Evolutionary conservation across 768 basidiomycete species (phyloP), one percentile per base, ranked within the genome.

Genomic region (Boletales sp.): DNA sequence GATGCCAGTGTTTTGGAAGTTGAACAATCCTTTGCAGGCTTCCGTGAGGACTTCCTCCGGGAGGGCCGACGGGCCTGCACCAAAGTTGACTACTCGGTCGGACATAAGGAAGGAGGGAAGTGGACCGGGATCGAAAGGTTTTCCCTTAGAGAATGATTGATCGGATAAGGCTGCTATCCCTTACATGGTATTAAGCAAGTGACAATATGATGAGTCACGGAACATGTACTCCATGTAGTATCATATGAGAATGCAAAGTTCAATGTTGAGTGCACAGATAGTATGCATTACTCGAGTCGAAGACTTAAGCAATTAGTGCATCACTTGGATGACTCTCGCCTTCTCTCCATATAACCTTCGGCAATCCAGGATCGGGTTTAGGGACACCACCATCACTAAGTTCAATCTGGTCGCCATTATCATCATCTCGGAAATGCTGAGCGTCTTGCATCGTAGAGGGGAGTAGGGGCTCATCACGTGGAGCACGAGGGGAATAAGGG

Each of bases 61-160:
- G 37, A 99, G 76, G 0, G 90, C 86, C 17, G 94, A 96, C 14
- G 96, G 96, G 1, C 96, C 96, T 45, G 96, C 87, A 44, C 92
- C 90, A 68, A 98, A 92, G 75, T 99, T 97, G 64, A 87, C 79
- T 33, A 83, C 77, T 46, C 92, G 78, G 46, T 51, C 49, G 36
- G 61, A 54, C 64, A 66, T 66, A 6, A 34, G 47, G 21, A 21
- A 31, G 17, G 35, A 19, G 41, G 51, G 40, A n/a, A 41, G 32
- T 38, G 46, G n/a, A 35, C 36, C 10, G 14, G 28, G 8, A 19
- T 38, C 21, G 32, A 19, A 43, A 18, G 32, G 35, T 15, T 41
- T 43, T 21, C 21, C 21, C 4, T 21, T 21, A 21, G 2, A 4
- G 21, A 21, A 2, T 21, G 21, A 21, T 2, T 21, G 21, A 21